A percentile compares a stretch with the other conserved stretches of the same genome.
Conservation (phyloP, 768 basidiomycete species). For the Galerina sulciceps region DNA sequence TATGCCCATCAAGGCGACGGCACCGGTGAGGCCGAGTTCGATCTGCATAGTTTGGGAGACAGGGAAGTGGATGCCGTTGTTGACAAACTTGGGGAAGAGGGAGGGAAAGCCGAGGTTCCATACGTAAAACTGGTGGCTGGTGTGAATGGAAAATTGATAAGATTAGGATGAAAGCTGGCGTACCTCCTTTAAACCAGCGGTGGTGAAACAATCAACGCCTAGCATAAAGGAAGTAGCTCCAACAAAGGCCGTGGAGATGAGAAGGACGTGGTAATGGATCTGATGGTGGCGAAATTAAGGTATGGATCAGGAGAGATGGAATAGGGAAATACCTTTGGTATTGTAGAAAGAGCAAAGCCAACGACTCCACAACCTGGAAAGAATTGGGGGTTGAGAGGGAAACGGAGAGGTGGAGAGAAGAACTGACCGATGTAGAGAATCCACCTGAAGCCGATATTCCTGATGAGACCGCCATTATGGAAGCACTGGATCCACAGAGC, state of each 20-base stretch:
- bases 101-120: conserved; percentile 90
- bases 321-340: conserved; percentile 59
- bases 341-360: conserved; percentile 83
- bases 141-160: conserved; percentile 11
- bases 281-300: conserved; percentile 30
- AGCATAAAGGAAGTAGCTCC: conserved; percentile 91
- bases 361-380: conserved; percentile 68
- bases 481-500: conserved; percentile 90
- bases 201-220: conserved; percentile 93
- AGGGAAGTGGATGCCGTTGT: conserved; percentile 74
- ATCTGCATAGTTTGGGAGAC: conserved; percentile 92
- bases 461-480: conserved; percentile 80
- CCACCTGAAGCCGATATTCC: conserved; percentile 81
- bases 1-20: conserved; percentile 82
- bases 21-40: conserved; percentile 87
- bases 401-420: conserved; percentile 13
- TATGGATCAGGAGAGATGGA: conserved; percentile 16
- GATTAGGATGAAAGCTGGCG: conserved; percentile 22
- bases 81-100: conserved; percentile 78
- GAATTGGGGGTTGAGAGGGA: conserved; percentile 16
- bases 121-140: conserved; percentile 76
- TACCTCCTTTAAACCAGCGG: conserved; percentile 92
- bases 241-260: conserved; percentile 87
- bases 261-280: conserved; percentile 85
- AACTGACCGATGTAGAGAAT: conserved; percentile 77